Percentiles rank a stretch among this genome's conserved stretches.
Conservation (phyloP, 1,139 yeast genomes). For the Torulaspora globosa region DNA sequence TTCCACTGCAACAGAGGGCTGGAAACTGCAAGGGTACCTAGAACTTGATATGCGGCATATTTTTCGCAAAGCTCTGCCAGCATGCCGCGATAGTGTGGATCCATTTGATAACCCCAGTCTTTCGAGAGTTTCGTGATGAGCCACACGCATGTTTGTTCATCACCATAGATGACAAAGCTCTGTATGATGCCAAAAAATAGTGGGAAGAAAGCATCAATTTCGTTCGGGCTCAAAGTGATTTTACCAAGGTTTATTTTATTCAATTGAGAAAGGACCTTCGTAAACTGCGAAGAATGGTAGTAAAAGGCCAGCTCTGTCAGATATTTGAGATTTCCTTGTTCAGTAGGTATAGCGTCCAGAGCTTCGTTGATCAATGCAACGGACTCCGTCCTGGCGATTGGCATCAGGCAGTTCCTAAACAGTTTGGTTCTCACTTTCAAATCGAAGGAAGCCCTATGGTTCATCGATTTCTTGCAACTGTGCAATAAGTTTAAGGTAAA, state of each 20-base stretch:
- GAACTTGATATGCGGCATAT: conserved; percentile 13
- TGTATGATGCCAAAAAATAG: conserved; percentile 14
- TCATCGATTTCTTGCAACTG: conserved; percentile 11
- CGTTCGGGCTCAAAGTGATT: neutral
- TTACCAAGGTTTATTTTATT: neutral
- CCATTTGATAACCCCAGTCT: conserved; percentile 12
- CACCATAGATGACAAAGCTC: conserved; percentile 10
- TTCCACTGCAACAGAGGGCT: conserved; percentile 9
- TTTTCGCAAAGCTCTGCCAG: conserved; percentile 17
- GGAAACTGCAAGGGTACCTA: conserved; percentile 7
- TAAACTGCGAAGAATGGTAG: conserved; percentile 20
- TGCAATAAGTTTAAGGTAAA: conserved; percentile 19
- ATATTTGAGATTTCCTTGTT: conserved; percentile 5
- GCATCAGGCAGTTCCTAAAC: conserved; percentile 17
- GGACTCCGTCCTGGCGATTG: conserved; percentile 21
- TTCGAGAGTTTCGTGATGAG: conserved; percentile 9
- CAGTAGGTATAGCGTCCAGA: conserved; percentile 6
- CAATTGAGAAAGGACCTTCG: conserved; percentile 15
- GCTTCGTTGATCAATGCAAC: conserved; percentile 10
- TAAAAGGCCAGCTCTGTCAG: conserved; percentile 20
- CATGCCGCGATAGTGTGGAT: conserved; percentile 15
- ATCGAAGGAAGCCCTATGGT: conserved; percentile 2
- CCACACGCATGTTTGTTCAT: conserved; percentile 13
- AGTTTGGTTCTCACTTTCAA: conserved; percentile 12
- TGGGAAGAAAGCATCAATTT: conserved; percentile 14